phyloP scores from a whole-genome alignment of 441 rosid genomes.

The Erodium chrysanthum region DNA sequence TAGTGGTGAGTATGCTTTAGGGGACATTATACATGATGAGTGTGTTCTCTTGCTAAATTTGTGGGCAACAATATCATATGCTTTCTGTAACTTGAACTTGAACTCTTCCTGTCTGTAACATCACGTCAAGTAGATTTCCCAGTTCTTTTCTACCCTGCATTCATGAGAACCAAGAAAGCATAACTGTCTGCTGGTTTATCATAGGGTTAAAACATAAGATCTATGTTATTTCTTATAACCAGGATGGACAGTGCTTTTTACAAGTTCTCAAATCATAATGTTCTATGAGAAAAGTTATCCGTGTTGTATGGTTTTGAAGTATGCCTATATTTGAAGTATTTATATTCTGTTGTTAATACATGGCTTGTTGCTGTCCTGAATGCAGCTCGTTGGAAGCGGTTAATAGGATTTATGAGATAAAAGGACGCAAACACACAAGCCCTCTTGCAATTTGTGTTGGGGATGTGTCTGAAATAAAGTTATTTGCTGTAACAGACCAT shows the following conservation, averaged over 20 bases:
- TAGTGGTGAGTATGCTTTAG: background rate
- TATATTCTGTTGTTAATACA: background rate
- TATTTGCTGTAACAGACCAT: constrained; percentile 60
- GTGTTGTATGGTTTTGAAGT: background rate
- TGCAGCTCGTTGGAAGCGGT: constrained; percentile 66
- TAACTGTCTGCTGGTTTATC: background rate
- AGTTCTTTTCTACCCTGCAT: background rate
- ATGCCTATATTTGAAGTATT: background rate
- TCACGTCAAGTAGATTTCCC: background rate
- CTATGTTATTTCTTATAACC: background rate
- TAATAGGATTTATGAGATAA: constrained; percentile 71
- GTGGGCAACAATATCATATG: background rate
- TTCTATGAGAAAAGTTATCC: background rate
- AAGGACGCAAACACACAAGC: constrained; percentile 73
- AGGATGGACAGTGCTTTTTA: background rate
- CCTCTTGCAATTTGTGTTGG: constrained; percentile 86
- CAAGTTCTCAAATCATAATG: background rate
- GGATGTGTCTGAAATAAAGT: constrained; percentile 60
- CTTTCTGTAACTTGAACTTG: background rate
- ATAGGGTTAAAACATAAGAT: background rate
- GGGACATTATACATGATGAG: background rate
- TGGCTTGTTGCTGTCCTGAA: background rate
- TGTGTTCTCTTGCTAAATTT: background rate
- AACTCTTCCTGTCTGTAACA: background rate
- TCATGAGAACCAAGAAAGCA: constrained; percentile 1